Base-by-base conservation (phyloP, 2,329 filamentous ascomycete genomes). In the Dothideomycetidae sp. region DNA sequence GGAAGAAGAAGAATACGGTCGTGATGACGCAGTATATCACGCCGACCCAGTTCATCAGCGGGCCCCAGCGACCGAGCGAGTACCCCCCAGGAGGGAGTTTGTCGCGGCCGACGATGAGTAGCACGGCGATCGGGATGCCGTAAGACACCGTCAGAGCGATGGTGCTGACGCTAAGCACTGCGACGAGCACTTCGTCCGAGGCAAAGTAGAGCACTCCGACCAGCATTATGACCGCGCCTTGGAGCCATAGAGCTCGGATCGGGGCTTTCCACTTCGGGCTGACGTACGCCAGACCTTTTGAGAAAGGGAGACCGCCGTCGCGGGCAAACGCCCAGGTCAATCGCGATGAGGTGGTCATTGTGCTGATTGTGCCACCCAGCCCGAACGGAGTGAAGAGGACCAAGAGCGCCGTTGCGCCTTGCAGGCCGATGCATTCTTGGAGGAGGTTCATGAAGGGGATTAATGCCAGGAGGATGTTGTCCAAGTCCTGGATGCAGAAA, bases 291-390 rank as follows among this genome's bases (percentile, higher is more conserved):
- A 53, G 39, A 38, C 46, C 52, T 13, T 36, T 7, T 36, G 46
- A 43, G 49, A 52, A 52, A 3, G 50, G 50, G 12, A 52, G 36
- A 28, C 49, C 50, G 31, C 46, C 45, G 38, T 53, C 50, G 29
- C 50, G 45, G 17, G 49, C 50, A 33, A 53, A 52, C 16, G 50
- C 50, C 16, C 45, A 53, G 29, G 51, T 39, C 28, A 50, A 48
- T 19, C 50, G 49, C 19, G 48, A 48, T 33, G 36, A 39, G 13
- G 29, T 33, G 3, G 36, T 33, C 23, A 39, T 29, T 32, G 28
- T 19, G 30, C 29, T 39, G 37, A 40, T 46, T 15, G 44, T 43
- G 41, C 45, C 47, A 42, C 48, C 49, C 40, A 50, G 45, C 31
- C 44, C 41, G 41, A 51, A 38, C 28, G 41, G 33, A 16, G 45